Percentiles rank a stretch among this genome's conserved stretches.
Evolutionary conservation across 1,284 basidiomycete species (phyloP).

Genomic region (Quambalaria eucalypti): DNA sequence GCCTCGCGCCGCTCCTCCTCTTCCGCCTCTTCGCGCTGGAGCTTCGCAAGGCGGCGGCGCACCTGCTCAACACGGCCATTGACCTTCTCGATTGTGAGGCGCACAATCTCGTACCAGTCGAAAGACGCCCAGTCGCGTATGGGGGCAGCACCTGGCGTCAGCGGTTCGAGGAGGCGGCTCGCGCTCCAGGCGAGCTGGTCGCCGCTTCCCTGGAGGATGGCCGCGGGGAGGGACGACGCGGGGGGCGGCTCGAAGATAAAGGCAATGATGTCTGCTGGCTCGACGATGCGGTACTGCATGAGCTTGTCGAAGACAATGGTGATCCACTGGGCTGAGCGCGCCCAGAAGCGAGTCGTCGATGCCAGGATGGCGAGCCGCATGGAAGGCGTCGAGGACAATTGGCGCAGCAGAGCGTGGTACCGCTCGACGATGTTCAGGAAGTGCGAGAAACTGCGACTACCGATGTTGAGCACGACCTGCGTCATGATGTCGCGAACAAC

Average conservation of each 20-base stretch:
- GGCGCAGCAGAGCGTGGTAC: conserved; percentile 79
- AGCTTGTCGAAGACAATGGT: conserved; percentile 84
- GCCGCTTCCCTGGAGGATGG: conserved; percentile 7
- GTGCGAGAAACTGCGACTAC: conserved; percentile 92
- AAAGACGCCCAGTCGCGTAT: conserved; percentile 36
- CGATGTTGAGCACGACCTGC: conserved; percentile 80
- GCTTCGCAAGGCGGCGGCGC: conserved; percentile 23
- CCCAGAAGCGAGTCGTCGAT: conserved; percentile 63
- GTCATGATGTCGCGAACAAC: conserved; percentile 70
- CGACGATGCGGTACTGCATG: conserved; percentile 95
- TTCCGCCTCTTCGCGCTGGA: conserved; percentile 20
- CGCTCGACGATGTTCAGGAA: conserved; percentile 92
- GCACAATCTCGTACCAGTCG: conserved; percentile 33
- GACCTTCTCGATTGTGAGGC: conserved; percentile 42
- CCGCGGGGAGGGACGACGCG: conserved; percentile 9
- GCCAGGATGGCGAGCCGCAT: conserved; percentile 55
- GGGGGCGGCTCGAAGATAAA: conserved; percentile 61
- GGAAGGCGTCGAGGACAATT: conserved; percentile 56
- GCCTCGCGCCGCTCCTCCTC: conserved; percentile 22
- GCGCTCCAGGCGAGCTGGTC: conserved; percentile 9
- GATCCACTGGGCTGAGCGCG: conserved; percentile 54
- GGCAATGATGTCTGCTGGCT: conserved; percentile 78
- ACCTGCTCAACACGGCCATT: conserved; percentile 44
- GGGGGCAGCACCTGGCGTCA: conserved; percentile 1
- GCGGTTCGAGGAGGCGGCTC: conserved; percentile 1